phyloP scores from a whole-genome alignment of 371 early-diverging fungal species.

The Mucor piriformis region DNA sequence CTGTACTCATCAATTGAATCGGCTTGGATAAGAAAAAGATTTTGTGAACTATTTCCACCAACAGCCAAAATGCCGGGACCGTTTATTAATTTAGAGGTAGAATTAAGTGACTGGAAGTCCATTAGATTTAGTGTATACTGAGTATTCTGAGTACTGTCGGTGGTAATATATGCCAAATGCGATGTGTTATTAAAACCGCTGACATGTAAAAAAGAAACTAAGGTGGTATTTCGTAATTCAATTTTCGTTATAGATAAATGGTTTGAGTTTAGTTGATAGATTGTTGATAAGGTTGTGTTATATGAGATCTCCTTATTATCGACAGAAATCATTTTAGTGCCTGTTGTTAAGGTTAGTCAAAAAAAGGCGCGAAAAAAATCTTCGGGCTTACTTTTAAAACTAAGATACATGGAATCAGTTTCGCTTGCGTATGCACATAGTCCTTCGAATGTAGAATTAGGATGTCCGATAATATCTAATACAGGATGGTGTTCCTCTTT shows the following conservation, averaged over 20 bases:
- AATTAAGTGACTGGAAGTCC: background rate
- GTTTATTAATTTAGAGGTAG: background rate
- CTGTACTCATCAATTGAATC: slow-evolving; percentile 1
- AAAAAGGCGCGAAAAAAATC: background rate
- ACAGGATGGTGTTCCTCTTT: background rate
- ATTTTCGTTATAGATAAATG: background rate
- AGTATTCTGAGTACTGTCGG: background rate
- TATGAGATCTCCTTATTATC: background rate
- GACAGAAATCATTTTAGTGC: no score
- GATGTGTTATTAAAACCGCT: background rate
- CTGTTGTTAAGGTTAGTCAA: background rate
- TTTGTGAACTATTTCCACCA: background rate
- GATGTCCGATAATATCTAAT: background rate
- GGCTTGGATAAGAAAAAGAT: slow-evolving; percentile 4
- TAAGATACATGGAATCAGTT: background rate
- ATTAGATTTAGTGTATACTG: background rate
- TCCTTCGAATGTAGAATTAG: background rate
- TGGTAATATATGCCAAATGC: slow-evolving; percentile 2
- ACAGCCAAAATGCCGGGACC: slow-evolving; percentile 7
- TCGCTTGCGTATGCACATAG: background rate
- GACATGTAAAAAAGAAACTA: background rate
- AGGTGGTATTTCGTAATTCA: background rate
- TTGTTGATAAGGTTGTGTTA: background rate
- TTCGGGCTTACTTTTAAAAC: background rate
- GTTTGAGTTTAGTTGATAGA: background rate